phyloP scores from a whole-genome alignment of 225 moss, liverwort and hornwort genomes.

The Polytrichum formosum region DNA sequence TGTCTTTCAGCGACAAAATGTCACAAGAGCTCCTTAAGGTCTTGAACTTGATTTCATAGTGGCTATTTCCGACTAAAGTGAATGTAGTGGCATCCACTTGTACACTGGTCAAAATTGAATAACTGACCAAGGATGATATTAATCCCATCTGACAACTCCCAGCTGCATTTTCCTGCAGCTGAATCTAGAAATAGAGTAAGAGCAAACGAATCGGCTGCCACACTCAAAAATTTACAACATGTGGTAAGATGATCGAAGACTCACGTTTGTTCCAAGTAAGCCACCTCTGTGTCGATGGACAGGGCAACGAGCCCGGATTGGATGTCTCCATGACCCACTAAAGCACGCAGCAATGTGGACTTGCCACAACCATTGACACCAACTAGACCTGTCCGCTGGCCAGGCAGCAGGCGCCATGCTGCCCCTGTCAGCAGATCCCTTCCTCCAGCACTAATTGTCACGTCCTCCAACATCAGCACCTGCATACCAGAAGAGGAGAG shows the following conservation, averaged over 20 bases:
- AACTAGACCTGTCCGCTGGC: conserved; percentile 81
- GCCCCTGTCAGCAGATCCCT: conserved; percentile 73
- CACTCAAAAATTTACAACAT: too few relatives aligned
- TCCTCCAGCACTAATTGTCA: conserved; percentile 91
- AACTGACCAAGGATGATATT: too few relatives aligned
- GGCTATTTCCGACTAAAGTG: too few relatives aligned
- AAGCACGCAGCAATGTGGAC: conserved; percentile 72
- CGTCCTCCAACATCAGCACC: conserved; percentile 85
- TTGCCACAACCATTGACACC: conserved; percentile 95
- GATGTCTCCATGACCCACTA: conserved; percentile 72
- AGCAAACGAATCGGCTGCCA: too few relatives aligned
- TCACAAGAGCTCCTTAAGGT: too few relatives aligned
- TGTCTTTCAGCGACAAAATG: too few relatives aligned
- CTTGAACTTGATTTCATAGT: too few relatives aligned
- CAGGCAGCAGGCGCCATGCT: conserved; percentile 86
- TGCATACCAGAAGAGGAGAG: conserved; percentile 12
- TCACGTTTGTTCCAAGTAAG: conserved; percentile 98
- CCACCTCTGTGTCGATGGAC: conserved; percentile 76
- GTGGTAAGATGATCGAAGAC: conserved; percentile 8
- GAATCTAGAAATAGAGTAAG: too few relatives aligned
- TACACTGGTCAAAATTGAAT: too few relatives aligned
- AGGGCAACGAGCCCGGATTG: conserved; percentile 74
- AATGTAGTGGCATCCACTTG: too few relatives aligned
- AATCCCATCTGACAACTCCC: too few relatives aligned
- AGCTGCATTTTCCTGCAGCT: too few relatives aligned